phyloP scores from a whole-genome alignment of 139 green algal genomes.

The Tetratostichococcus sp. region DNA sequence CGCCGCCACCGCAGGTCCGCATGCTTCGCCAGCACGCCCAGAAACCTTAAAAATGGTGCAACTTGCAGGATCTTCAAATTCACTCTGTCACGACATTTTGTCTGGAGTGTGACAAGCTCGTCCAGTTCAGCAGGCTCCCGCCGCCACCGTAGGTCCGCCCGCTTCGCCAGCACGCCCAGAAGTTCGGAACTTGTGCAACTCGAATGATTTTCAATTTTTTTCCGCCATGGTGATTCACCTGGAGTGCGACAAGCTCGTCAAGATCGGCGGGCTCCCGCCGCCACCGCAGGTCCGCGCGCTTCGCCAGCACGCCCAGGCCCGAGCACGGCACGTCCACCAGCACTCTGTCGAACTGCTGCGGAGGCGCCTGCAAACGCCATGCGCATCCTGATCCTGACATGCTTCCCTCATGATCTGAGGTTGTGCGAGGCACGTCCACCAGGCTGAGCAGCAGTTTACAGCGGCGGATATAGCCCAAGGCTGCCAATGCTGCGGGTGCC shows the following conservation, averaged over 20 bases:
- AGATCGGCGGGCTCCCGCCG: conserved; percentile 54
- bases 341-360: conserved; percentile 64
- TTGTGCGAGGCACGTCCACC: no score
- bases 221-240: conserved; percentile 27
- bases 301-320: conserved; percentile 81
- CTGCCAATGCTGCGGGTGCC: no score
- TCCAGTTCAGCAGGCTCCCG: conserved; percentile 51
- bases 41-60: no score
- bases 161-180: conserved; percentile 81
- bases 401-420: no score
- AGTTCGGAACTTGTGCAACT: no score
- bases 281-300: conserved; percentile 88
- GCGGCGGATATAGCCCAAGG: no score
- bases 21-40: conserved; percentile 79
- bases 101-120: conserved; percentile 50
- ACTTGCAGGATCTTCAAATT: no score
- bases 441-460: no score
- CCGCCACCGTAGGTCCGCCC: conserved; percentile 84
- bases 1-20: conserved; percentile 86
- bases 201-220: not conserved
- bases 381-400: no score
- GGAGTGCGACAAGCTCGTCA: conserved; percentile 41
- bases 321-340: conserved; percentile 88
- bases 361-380: no score
- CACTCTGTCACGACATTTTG: conserved; percentile 3